Conservation (phyloP, 164 flowering plant species). For the Berberis thunbergii region DNA sequence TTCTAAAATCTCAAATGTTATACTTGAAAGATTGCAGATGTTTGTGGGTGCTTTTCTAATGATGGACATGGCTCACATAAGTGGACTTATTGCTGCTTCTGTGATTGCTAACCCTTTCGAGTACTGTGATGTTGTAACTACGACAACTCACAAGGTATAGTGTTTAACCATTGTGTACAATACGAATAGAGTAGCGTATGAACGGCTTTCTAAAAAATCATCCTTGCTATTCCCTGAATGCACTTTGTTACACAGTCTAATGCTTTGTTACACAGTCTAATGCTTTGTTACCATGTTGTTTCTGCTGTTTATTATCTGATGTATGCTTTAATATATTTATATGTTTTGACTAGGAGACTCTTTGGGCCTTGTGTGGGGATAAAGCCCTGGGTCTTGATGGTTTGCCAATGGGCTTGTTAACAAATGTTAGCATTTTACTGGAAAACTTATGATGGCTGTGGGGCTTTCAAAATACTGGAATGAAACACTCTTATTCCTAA, state of each 20-base stretch:
- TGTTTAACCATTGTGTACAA: too few relatives aligned
- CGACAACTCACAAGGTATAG: conserved; percentile 93
- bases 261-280: too few relatives aligned
- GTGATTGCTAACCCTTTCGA: conserved; percentile 87
- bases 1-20: conserved; percentile 6
- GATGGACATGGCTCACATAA: conserved; percentile 99
- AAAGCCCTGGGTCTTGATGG: too few relatives aligned
- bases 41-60: conserved; percentile 90
- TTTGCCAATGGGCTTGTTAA: too few relatives aligned
- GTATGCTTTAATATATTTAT: too few relatives aligned
- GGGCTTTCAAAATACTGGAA: too few relatives aligned
- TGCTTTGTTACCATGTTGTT: not conserved
- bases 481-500: too few relatives aligned
- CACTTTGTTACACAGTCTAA: not conserved
- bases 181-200: not conserved
- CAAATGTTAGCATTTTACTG: too few relatives aligned
- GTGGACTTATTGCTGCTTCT: conserved; percentile 93
- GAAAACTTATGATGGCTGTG: too few relatives aligned
- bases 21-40: conserved; percentile 71
- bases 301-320: not conserved
- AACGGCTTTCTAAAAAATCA: not conserved
- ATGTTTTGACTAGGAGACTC: too few relatives aligned
- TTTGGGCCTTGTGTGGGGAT: too few relatives aligned
- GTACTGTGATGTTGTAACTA: conserved; percentile 87
- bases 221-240: not conserved